Evolutionary conservation across 495 filamentous ascomycete species (phyloP).

Genomic region (Chaetomium tenue): DNA sequence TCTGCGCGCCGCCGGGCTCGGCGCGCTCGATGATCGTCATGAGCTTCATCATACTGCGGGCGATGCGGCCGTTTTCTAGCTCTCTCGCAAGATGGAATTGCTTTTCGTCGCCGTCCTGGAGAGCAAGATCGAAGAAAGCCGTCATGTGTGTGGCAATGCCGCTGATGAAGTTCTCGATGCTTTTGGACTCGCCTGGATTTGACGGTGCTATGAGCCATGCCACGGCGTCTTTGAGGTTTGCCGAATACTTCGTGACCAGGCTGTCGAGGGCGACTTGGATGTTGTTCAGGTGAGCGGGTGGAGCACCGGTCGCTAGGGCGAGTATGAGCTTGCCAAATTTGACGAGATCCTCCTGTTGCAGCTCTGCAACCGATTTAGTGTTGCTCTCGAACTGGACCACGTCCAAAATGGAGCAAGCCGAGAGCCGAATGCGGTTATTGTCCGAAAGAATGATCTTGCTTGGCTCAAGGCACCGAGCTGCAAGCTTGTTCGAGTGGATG

Average conservation of each 20-base stretch:
- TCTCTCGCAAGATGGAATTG: slow-evolving; percentile 64
- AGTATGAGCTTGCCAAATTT: slow-evolving; percentile 83
- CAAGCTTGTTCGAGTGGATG: slow-evolving; percentile 77
- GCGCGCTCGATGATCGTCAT: slow-evolving; percentile 83
- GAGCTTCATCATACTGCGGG: slow-evolving; percentile 80
- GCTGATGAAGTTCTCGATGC: slow-evolving; percentile 71
- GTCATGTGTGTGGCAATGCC: slow-evolving; percentile 72
- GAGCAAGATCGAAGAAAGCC: slow-evolving; percentile 65
- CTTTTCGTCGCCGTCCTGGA: slow-evolving; percentile 69
- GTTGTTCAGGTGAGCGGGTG: slow-evolving; percentile 52
- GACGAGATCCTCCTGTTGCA: slow-evolving; percentile 84
- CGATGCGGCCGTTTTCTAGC: slow-evolving; percentile 85
- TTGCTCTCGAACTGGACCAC: slow-evolving; percentile 74
- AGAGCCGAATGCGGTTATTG: slow-evolving; percentile 81
- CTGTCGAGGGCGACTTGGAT: slow-evolving; percentile 64
- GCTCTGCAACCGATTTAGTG: slow-evolving; percentile 59
- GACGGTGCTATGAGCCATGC: slow-evolving; percentile 68
- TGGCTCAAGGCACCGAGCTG: slow-evolving; percentile 76
- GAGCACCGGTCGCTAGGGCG: slow-evolving; percentile 66
- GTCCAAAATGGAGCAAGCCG: slow-evolving; percentile 82
- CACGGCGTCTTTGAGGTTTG: slow-evolving; percentile 70
- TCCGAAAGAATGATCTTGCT: slow-evolving; percentile 84
- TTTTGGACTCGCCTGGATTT: slow-evolving; percentile 55
- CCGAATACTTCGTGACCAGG: slow-evolving; percentile 67
- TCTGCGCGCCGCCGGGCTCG: slow-evolving; percentile 68